A percentile compares a stretch with the other conserved stretches of the same genome.
Conservation (phyloP, 768 basidiomycete genomes). For the Mycena polygramma region DNA sequence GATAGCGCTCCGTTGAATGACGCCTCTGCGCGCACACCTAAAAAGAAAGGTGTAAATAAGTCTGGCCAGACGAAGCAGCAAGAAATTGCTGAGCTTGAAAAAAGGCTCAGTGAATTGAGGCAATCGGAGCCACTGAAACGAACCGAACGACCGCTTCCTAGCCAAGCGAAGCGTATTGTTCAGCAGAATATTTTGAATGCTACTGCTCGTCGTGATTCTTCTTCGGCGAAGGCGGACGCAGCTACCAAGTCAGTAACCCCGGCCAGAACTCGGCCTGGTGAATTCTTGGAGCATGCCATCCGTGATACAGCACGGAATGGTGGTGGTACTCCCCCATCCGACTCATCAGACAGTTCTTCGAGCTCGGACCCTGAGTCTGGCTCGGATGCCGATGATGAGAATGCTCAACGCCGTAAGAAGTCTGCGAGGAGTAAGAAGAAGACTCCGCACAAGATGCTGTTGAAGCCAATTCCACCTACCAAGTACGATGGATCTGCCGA, state of each 20-base stretch:
- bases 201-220: conserved; percentile 3
- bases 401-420: background rate
- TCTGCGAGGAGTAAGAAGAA: conserved; percentile 16
- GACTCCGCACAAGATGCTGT: conserved; percentile 7
- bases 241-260: conserved; percentile 1
- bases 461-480: conserved; percentile 17
- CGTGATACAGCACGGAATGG: conserved; percentile 7
- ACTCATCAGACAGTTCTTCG: conserved; percentile 3
- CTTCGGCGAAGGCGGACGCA: conserved; percentile 12
- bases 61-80: conserved; percentile 26
- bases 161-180: conserved; percentile 12
- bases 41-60: conserved; percentile 11
- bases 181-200: background rate
- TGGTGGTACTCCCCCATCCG: background rate
- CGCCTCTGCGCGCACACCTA: conserved; percentile 4
- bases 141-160: conserved; percentile 1
- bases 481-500: conserved; percentile 14
- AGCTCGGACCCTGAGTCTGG: background rate
- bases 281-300: conserved; percentile 25
- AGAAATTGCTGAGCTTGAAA: conserved; percentile 9
- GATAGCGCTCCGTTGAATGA: background rate
- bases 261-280: conserved; percentile 12
- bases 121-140: conserved; percentile 2
- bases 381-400: background rate
- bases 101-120: background rate